Conservation (phyloP, 2,329 filamentous ascomycete species). For the Colletotrichum salicis region DNA sequence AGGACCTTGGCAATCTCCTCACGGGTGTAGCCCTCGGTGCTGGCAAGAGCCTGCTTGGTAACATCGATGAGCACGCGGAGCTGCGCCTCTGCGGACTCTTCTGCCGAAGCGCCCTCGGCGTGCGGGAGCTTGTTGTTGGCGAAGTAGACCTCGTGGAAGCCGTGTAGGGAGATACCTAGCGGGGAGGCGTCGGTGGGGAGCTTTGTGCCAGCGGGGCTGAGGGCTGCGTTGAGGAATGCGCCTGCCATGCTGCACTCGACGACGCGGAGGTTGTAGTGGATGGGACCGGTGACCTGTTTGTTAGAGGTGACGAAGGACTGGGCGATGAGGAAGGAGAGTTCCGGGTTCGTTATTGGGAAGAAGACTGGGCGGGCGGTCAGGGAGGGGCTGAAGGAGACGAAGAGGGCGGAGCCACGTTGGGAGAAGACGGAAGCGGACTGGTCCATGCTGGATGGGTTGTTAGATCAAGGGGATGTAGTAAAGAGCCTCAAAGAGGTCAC, state of each 20-base stretch:
- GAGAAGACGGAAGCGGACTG: slow-evolving; percentile 97
- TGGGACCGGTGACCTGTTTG: slow-evolving; percentile 92
- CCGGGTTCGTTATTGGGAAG: slow-evolving; percentile 83
- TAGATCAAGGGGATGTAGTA: not conserved
- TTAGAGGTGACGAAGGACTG: slow-evolving; percentile 95
- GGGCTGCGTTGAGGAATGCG: slow-evolving; percentile 68
- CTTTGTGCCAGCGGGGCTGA: slow-evolving; percentile 65
- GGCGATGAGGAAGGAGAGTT: slow-evolving; percentile 91
- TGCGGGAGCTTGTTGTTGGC: slow-evolving; percentile 56
- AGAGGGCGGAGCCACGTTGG: slow-evolving; percentile 83
- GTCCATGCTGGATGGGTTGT: slow-evolving; percentile 77
- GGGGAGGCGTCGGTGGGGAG: slow-evolving; percentile 84
- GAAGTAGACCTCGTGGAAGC: slow-evolving; percentile 88
- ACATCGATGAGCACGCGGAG: slow-evolving; percentile 78
- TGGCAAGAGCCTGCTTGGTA: slow-evolving; percentile 75
- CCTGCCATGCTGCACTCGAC: slow-evolving; percentile 95
- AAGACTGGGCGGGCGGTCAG: slow-evolving; percentile 81
- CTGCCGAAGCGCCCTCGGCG: slow-evolving; percentile 37
- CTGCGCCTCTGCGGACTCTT: slow-evolving; percentile 64
- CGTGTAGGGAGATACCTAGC: slow-evolving; percentile 82
- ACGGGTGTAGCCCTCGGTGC: slow-evolving; percentile 87
- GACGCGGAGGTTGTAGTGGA: slow-evolving; percentile 96
- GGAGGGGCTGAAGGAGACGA: slow-evolving; percentile 86
- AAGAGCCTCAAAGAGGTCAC: slow-evolving; percentile 40
- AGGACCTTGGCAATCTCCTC: slow-evolving; percentile 83